phyloP scores from a whole-genome alignment of 1,284 basidiomycete genomes.

The Cystobasidium sp. region DNA sequence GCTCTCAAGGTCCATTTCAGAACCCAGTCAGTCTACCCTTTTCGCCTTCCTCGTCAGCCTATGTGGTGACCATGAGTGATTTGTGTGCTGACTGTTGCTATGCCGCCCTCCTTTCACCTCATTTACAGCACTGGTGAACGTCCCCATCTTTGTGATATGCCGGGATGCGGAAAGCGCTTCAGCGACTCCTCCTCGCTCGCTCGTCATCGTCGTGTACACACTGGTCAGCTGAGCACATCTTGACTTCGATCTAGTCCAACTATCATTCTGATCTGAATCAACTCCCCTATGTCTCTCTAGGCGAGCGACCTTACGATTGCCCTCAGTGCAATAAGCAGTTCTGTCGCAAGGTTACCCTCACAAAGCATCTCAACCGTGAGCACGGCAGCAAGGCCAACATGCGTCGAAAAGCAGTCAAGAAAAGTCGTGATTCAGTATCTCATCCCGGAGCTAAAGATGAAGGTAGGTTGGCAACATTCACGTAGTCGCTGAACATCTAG shows the following conservation, averaged over 20 bases:
- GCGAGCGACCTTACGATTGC: conserved; percentile 43
- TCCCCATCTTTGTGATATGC: conserved; percentile 62
- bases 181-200: conserved; percentile 65
- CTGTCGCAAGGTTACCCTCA: conserved; percentile 60
- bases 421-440: neutral
- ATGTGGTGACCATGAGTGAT: neutral
- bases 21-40: conserved; percentile 57
- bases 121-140: conserved; percentile 62
- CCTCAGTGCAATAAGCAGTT: conserved; percentile 48
- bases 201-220: conserved; percentile 63
- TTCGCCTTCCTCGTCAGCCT: neutral
- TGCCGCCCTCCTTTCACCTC: neutral
- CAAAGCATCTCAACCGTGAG: conserved; percentile 58
- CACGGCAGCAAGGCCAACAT: conserved; percentile 46
- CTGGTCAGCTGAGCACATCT: conserved; percentile 24
- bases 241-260: too few relatives aligned
- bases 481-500: neutral
- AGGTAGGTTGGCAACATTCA: neutral
- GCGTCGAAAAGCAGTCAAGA: neutral
- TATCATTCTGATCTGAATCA: neutral
- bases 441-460: neutral
- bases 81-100: too few relatives aligned
- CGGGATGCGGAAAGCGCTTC: conserved; percentile 61
- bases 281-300: neutral
- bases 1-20: conserved; percentile 55